Evolutionary conservation across 1,284 basidiomycete genomes (phyloP), one percentile per base, ranked within the genome.

Genomic region (Schizophyllum amplum): DNA sequence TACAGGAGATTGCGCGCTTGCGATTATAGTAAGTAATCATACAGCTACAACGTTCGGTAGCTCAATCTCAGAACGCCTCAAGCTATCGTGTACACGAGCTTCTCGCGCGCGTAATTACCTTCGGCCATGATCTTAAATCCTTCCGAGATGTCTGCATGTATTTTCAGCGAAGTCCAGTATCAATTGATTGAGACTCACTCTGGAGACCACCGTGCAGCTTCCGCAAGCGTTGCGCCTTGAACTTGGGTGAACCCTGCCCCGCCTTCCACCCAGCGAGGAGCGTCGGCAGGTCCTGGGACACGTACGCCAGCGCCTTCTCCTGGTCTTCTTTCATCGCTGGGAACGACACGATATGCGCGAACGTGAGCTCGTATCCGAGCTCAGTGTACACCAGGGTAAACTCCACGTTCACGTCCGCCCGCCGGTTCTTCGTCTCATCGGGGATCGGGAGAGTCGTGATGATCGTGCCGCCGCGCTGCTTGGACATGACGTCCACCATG

Each of bases 331-430:
- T 51, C 42, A 53, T 53, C 4, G 49, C 23, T 6, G 51, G 51
- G 13, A 46, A 47, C 6, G 22, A 47, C 24, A 48, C 20, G 25
- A 11, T 24, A n/a, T 55, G 20, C 17, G 50, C 55, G 33, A 42
- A 42, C 33, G 33, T 42, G 13, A 42, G 33, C 33, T 42, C 33
- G 33, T 42, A 42, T 20, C 61, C 64, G 17, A 63, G 59, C 51
- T 62, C 52, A 4, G 63, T 64, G 52, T 62, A 65, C 6, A 63
- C 62, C 48, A 61, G 61, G 20, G 59, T 50, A 23, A 62, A 62
- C 48, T 60, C 57, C 4, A 58, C 54, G 15, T 22, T 27, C 7
- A 60, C 57, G 22, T 51, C 33, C 20, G 52, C 53, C 20, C 51
- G 47, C 26, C 51, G 26, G 22, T 47, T 51, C 42, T 54, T 49